phyloP scores from a whole-genome alignment of 345 rosid genomes.

The Citrus reticulata region DNA sequence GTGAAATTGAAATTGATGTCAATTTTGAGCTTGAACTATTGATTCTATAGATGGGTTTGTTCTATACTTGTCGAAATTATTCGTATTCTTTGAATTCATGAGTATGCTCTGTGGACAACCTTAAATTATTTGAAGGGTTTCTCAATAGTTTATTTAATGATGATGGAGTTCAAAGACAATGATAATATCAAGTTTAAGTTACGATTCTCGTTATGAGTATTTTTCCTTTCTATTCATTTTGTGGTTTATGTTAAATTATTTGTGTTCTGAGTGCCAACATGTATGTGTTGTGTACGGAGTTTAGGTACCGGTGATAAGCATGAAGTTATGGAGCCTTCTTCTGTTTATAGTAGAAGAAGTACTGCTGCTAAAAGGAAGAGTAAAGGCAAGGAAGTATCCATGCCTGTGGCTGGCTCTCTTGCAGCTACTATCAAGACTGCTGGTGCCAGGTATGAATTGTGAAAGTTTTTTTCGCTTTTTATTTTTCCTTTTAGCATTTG shows the following conservation, averaged over 20 bases:
- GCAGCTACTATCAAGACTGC: constrained; percentile 14
- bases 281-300: background rate
- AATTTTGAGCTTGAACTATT: background rate
- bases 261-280: background rate
- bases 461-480: background rate
- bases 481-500: background rate
- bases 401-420: constrained; percentile 23
- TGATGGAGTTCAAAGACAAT: background rate
- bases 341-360: constrained; percentile 38
- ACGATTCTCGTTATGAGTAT: background rate
- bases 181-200: background rate
- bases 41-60: background rate
- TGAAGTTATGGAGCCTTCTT: constrained; percentile 27
- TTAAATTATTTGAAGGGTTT: background rate
- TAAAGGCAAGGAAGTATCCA: constrained; percentile 32
- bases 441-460: constrained; percentile 30
- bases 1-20: background rate
- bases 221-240: background rate
- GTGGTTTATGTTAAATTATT: background rate
- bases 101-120: background rate
- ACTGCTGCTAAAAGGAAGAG: constrained; percentile 29
- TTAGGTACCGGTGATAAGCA: constrained; percentile 20
- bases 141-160: background rate
- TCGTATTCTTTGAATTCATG: background rate
- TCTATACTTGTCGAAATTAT: background rate